Conservation (phyloP, 1,284 basidiomycete genomes). For the Rhodotorula glutinis region DNA sequence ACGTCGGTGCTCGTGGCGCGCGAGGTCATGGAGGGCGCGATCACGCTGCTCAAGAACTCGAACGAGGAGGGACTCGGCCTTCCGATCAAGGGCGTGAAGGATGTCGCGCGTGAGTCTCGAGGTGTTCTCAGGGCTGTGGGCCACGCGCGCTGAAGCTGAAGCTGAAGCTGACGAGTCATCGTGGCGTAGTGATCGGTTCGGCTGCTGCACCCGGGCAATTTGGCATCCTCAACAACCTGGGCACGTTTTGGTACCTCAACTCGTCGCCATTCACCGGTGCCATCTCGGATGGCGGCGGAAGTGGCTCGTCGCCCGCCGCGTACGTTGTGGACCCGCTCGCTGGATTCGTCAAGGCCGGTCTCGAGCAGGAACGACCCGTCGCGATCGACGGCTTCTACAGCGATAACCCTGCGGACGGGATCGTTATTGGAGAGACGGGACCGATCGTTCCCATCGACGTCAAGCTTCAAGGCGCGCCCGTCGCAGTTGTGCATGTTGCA, state of each 20-base stretch:
- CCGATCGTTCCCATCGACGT: conserved; percentile 40
- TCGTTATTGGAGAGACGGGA: conserved; percentile 47
- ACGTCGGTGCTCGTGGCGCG: conserved; percentile 57
- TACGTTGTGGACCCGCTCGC: conserved; percentile 9
- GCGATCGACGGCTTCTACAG: conserved; percentile 14
- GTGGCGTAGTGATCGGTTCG: conserved; percentile 51
- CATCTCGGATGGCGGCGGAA: conserved; percentile 10
- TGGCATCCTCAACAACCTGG: conserved; percentile 21
- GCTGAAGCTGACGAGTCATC: not conserved
- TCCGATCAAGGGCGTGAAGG: conserved; percentile 60
- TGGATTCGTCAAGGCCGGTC: conserved; percentile 6
- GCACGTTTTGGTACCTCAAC: conserved; percentile 5
- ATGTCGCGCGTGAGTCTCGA: not conserved
- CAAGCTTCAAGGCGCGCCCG: conserved; percentile 31
- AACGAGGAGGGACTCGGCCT: conserved; percentile 51
- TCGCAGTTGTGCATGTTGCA: conserved; percentile 34
- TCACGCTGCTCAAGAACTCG: conserved; percentile 69
- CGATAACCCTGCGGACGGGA: conserved; percentile 49
- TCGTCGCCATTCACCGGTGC: not conserved
- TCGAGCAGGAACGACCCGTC: not conserved
- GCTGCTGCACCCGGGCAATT: conserved; percentile 15
- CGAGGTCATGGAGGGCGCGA: conserved; percentile 68
- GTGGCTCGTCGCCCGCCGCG: conserved; percentile 1
- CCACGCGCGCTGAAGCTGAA: no score
- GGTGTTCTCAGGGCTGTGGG: not conserved